phyloP scores from a whole-genome alignment of 805 yeast genomes.

The Yarrowia sp. region DNA sequence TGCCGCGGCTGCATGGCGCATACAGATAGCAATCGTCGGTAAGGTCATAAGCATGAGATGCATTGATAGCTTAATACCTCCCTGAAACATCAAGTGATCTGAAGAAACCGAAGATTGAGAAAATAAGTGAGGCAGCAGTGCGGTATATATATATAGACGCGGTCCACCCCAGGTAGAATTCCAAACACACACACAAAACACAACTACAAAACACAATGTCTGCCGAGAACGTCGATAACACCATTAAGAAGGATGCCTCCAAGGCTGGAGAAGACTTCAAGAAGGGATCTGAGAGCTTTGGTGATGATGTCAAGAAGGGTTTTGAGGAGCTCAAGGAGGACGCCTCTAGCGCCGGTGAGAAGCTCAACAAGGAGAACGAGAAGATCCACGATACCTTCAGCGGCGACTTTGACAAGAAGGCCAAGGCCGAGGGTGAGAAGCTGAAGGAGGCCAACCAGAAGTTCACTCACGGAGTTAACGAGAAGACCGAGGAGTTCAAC shows the following conservation, averaged over 20 bases:
- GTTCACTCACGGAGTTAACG: constrained; percentile 5
- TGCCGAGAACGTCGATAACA: background rate
- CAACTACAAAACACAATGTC: background rate
- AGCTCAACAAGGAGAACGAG: constrained; percentile 7
- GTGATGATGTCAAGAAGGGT: background rate
- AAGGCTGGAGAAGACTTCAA: background rate
- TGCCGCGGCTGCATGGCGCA: background rate
- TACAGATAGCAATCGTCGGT: background rate
- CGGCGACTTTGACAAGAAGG: constrained; percentile 16
- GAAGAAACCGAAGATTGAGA: background rate
- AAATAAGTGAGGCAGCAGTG: background rate
- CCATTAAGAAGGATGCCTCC: background rate
- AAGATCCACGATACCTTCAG: constrained; percentile 8
- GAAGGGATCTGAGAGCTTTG: background rate
- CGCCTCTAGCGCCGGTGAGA: background rate
- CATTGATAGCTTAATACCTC: constrained; percentile 1
- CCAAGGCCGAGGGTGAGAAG: background rate
- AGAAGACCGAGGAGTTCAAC: constrained; percentile 2
- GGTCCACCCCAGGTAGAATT: background rate
- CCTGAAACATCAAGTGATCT: constrained; percentile 10
- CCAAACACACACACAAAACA: background rate
- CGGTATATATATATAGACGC: background rate
- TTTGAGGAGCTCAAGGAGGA: constrained; percentile 1
- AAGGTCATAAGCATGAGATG: background rate
- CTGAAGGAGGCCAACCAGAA: constrained; percentile 1